Conservation (phyloP, 495 filamentous ascomycete genomes). For the Hypoxylon fragiforme region DNA sequence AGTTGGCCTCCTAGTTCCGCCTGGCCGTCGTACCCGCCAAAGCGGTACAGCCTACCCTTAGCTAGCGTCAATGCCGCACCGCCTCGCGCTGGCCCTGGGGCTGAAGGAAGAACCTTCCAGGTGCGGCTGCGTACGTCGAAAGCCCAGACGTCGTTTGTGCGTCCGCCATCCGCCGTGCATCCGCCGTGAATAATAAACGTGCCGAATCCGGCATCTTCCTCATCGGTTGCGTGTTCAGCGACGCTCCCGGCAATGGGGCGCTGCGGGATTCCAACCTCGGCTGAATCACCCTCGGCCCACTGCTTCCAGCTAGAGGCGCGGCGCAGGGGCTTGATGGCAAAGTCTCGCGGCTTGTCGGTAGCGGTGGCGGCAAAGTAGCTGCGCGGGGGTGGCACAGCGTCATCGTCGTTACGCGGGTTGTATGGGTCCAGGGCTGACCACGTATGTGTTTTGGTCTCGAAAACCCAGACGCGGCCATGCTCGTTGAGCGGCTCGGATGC, state of each 20-base stretch:
- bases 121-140: constrained; percentile 61
- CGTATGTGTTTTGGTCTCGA: constrained; percentile 56
- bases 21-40: constrained; percentile 72
- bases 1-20: constrained; percentile 65
- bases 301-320: constrained; percentile 43
- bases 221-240: constrained; percentile 49
- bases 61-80: constrained; percentile 64
- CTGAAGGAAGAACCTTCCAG: constrained; percentile 66
- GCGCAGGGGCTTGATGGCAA: constrained; percentile 33
- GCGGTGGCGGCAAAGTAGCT: constrained; percentile 54
- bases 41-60: constrained; percentile 64
- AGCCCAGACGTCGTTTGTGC: constrained; percentile 70
- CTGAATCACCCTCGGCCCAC: constrained; percentile 48
- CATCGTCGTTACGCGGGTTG: constrained; percentile 12
- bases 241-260: constrained; percentile 51
- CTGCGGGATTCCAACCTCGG: constrained; percentile 49
- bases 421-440: constrained; percentile 62
- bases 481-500: constrained; percentile 58
- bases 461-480: constrained; percentile 67
- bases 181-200: constrained; percentile 74
- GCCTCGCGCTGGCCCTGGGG: constrained; percentile 62
- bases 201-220: constrained; percentile 54
- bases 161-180: constrained; percentile 53
- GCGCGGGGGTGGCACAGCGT: constrained; percentile 47
- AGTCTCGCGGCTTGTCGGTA: constrained; percentile 50